Evolutionary conservation across 805 yeast genomes (phyloP).

Genomic region (Ogataea trehalophila): DNA sequence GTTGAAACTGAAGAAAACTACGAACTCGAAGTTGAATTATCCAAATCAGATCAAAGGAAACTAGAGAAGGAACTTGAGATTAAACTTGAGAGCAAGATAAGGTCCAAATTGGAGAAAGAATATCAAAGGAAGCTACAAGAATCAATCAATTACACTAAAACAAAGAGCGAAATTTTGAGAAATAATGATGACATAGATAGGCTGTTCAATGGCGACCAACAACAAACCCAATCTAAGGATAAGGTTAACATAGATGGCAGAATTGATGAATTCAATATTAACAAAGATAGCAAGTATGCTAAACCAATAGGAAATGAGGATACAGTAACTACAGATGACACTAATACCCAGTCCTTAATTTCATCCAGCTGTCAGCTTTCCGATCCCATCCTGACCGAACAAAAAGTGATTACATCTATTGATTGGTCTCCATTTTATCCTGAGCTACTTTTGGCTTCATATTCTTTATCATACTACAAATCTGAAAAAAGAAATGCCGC

Average conservation of each 20-base stretch:
- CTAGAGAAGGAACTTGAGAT: conserved; percentile 6
- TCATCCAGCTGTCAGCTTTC: conserved; percentile 1
- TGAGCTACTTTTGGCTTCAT: conserved; percentile 25
- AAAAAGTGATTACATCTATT: conserved; percentile 20
- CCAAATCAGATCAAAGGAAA: conserved; percentile 6
- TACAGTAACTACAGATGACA: neutral
- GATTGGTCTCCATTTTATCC: conserved; percentile 29
- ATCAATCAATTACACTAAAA: neutral
- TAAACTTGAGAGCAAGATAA: conserved; percentile 1
- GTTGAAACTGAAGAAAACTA: conserved; percentile 15
- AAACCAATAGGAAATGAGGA: conserved; percentile 1
- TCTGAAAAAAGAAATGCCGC: neutral
- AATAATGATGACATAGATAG: neutral
- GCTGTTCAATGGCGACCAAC: neutral
- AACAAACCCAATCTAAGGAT: neutral
- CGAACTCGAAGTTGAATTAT: conserved; percentile 6
- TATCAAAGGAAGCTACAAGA: conserved; percentile 1
- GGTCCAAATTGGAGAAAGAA: conserved; percentile 4
- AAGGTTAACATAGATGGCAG: neutral
- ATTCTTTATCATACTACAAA: conserved; percentile 2
- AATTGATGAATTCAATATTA: conserved; percentile 18
- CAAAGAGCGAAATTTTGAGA: neutral
- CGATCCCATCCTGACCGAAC: conserved; percentile 3
- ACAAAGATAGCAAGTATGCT: conserved; percentile 25
- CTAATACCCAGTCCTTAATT: conserved; percentile 1